Conservation (phyloP, 1,284 basidiomycete species). For the Moesziomyces sp. region DNA sequence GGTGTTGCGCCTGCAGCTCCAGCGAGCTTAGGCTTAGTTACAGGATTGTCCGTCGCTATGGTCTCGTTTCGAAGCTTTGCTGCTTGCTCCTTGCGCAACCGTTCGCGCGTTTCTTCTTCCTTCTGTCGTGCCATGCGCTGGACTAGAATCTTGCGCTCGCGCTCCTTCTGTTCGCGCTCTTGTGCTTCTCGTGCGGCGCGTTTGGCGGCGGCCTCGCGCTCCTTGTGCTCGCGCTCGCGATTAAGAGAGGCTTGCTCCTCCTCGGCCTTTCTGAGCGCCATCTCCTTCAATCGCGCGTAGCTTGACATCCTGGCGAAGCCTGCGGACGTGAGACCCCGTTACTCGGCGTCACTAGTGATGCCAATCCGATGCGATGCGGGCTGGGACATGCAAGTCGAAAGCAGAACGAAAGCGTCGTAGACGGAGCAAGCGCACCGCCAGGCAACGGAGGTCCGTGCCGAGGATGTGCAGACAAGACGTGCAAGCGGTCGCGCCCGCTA, state of each 20-base stretch:
- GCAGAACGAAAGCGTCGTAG: too few species aligned
- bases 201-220: conserved; percentile 38
- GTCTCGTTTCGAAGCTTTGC: conserved; percentile 8
- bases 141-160: conserved; percentile 41
- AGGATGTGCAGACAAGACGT: too few species aligned
- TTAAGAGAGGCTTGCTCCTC: conserved; percentile 33
- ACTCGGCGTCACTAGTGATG: background rate
- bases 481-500: too few species aligned
- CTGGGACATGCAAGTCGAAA: background rate
- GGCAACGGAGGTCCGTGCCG: too few species aligned
- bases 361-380: background rate
- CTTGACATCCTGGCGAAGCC: conserved; percentile 28
- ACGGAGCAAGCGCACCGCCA: too few species aligned
- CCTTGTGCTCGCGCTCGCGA: conserved; percentile 29
- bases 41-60: conserved; percentile 7
- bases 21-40: background rate
- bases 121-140: conserved; percentile 39
- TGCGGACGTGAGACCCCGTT: background rate
- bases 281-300: conserved; percentile 43
- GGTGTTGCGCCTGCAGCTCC: background rate
- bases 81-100: conserved; percentile 32
- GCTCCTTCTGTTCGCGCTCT: conserved; percentile 38
- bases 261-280: conserved; percentile 40
- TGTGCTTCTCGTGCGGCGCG: conserved; percentile 35
- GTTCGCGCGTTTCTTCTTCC: conserved; percentile 38